Evolutionary conservation across 345 rosid species (phyloP), one percentile per base, ranked within the genome.

Genomic region (Ailanthus altissimus): DNA sequence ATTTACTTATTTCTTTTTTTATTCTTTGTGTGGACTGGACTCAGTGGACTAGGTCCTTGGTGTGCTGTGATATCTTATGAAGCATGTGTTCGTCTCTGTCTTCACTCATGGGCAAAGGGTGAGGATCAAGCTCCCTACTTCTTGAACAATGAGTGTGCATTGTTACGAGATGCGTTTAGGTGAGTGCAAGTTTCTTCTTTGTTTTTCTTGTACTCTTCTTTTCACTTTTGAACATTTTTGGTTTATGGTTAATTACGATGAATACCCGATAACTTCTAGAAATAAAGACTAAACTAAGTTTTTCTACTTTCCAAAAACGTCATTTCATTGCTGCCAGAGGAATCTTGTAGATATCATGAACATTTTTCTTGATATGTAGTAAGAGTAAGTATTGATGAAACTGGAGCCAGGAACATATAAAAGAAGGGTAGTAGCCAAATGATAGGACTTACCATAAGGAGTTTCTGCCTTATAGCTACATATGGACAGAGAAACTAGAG

Each of bases 21-120:
- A 57, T 36, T 50, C 5, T 23, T 58, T 38, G 0, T 74, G 46
- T 32, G 47, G 73, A 65, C 75, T 36, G 72, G 51, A 67, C 78
- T 75, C 92, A 96, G 99, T 81, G 97, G 92, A 62, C 85, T 89
- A 81, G 98, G 99, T 75, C 97, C 98, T 51, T 96, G 99, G 99
- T 90, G 86, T 81, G 92, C 93, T 20, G 92, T 96, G 77, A 87
- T 96, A 75, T 87, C 98, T 5, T 96, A 93, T 79, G 98, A 96
- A 75, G 97, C 93, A 3, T 96, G 99, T 78, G 85, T 91, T 61
- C 92, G 98, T 53, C 81, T 96, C 51, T 96, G 98, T 80, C 98
- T 96, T 66, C 88, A 93, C 73, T 93, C 98, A 59, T 90, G 88
- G 92, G 94, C 97, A 53, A 85, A 73, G 70, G 93, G 97, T 77